These are phyloP conservation scores for Debaryomyces singareniensis DNA, from an alignment of 1,139 yeast species.

Conservation along the genomic window DNA sequence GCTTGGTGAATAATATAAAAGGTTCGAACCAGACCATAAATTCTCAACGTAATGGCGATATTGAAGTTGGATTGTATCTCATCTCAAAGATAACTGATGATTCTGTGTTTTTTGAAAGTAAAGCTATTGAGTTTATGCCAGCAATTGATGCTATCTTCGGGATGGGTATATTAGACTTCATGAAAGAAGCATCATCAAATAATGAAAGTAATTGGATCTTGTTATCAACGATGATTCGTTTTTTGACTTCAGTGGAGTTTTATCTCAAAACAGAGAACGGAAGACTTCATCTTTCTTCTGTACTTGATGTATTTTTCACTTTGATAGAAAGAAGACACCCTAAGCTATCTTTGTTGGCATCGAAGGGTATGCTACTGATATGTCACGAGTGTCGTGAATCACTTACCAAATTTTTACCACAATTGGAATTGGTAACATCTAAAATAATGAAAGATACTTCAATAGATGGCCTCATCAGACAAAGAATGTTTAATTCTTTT, in stretches of 20 bases:
- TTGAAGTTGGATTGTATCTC: constrained; percentile 68
- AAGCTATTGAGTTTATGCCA: constrained; percentile 19
- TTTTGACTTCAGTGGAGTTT: constrained; percentile 50
- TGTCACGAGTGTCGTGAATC: constrained; percentile 55
- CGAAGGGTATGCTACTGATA: constrained; percentile 53
- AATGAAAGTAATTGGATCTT: constrained; percentile 7
- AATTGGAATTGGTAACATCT: constrained; percentile 45
- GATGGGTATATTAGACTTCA: constrained; percentile 17
- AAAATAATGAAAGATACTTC: constrained; percentile 43
- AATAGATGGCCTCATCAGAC: constrained; percentile 49
- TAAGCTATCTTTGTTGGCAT: constrained; percentile 33
- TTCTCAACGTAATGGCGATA: constrained; percentile 18
- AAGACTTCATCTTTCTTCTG: constrained; percentile 30
- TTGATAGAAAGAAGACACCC: constrained; percentile 17
- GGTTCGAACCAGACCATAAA: constrained; percentile 13
- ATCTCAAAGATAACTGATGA: constrained; percentile 50
- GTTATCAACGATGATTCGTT: constrained; percentile 40
- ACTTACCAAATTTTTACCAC: constrained; percentile 41
- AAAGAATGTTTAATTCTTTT: constrained; percentile 54
- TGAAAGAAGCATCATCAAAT: constrained; percentile 8
- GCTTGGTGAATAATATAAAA: constrained; percentile 39
- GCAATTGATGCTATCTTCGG: constrained; percentile 20
- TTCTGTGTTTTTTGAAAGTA: constrained; percentile 39
- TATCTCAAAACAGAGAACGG: constrained; percentile 41
- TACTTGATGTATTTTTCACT: constrained; percentile 43